A percentile compares a stretch with the other conserved stretches of the same genome.
Conservation (phyloP, 2,329 filamentous ascomycete species). For the Diaporthe destruens region DNA sequence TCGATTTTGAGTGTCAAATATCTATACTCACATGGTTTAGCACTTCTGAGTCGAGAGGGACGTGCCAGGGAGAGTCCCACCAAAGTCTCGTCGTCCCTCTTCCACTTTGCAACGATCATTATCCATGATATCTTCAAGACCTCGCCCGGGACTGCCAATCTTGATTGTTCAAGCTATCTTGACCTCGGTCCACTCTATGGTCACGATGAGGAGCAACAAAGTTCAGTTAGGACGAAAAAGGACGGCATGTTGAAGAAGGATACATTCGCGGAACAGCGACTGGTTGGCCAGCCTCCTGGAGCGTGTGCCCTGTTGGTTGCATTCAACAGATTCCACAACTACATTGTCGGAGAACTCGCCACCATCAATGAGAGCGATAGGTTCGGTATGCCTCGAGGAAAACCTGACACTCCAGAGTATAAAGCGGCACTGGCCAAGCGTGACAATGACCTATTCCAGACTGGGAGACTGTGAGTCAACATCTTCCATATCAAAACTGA, state of each 20-base stretch:
- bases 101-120: constrained; percentile 17
- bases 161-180: constrained; percentile 6
- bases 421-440: background rate
- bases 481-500: background rate
- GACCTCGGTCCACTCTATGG: constrained; percentile 11
- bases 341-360: constrained; percentile 15
- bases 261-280: constrained; percentile 1
- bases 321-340: constrained; percentile 16
- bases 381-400: background rate
- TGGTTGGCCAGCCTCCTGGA: background rate
- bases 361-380: background rate
- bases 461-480: constrained; percentile 5
- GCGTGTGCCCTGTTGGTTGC: constrained; percentile 10
- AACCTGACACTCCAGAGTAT: background rate
- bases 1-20: fast-evolving
- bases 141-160: background rate
- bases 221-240: background rate
- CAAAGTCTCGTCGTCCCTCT: background rate
- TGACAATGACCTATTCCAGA: constrained; percentile 12
- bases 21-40: background rate
- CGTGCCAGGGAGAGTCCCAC: constrained; percentile 3
- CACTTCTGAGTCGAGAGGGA: background rate
- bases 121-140: constrained; percentile 14
- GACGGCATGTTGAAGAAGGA: constrained; percentile 16
- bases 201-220: background rate